These are phyloP conservation scores for Aspergillus proliferans DNA, from an alignment of 2,329 filamentous ascomycete genomes.

Conservation along the genomic window DNA sequence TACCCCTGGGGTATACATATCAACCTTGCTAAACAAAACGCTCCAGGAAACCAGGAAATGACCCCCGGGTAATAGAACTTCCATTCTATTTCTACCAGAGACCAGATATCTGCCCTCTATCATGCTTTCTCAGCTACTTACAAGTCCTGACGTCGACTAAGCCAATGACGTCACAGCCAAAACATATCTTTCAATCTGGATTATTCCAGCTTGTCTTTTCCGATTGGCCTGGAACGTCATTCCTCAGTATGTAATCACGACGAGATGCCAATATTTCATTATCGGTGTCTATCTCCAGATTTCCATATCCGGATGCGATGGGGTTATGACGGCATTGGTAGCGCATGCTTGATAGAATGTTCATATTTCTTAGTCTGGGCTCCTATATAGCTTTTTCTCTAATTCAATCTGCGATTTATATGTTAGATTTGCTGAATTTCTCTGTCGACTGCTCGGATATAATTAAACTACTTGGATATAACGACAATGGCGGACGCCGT, in stretches of 20 bases:
- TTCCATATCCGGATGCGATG: background rate
- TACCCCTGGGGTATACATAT: background rate
- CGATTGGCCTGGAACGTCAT: background rate
- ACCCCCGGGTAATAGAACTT: no score
- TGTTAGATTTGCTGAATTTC: no score
- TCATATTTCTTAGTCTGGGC: background rate
- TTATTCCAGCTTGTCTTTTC: background rate
- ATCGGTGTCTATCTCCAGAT: background rate
- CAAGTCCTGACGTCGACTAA: no score
- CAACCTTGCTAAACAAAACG: no score
- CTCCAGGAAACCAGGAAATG: no score
- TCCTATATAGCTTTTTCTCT: background rate
- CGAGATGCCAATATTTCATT: background rate
- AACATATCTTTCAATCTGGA: background rate
- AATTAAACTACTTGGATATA: background rate
- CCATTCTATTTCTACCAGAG: no score
- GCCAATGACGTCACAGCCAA: no score
- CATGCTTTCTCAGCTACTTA: no score
- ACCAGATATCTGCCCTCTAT: no score
- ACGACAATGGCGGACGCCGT: constrained; percentile 44
- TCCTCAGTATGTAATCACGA: background rate
- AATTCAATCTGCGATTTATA: no score
- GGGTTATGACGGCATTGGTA: background rate
- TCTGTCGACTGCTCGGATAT: no score
- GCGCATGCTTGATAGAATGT: background rate